Base-by-base conservation (phyloP, 306 rosid genomes). In the Cucumis cinereus region DNA sequence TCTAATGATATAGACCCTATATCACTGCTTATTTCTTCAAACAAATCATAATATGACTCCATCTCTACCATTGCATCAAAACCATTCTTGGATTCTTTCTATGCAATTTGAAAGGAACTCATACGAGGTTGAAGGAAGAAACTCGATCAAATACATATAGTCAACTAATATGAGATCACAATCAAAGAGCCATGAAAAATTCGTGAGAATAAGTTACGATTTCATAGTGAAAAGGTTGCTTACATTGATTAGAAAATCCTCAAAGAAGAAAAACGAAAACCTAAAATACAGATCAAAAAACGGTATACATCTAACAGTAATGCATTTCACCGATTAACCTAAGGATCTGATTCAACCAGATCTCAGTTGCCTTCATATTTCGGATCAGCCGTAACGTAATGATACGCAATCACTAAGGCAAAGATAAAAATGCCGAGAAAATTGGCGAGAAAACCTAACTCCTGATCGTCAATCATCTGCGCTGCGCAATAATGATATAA, bases 381-480 rank as follows among this genome's bases (percentile, higher is more conserved):
- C 4, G 92, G 97, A 76, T 93, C 92, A 49, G 98, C 98, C 90
- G 89, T 74, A 67, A 89, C 98, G 79, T 77, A 94, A 77, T 94
- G 98, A 78, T 91, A 94, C 0, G 95, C 96, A 56, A 94, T 88
- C 77, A 93, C 93, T 84, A 94, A 76, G 8, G 86, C 88, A 82
- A 93, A 93, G 72, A 93, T 85, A 83, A 91, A 91, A 79, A 90
- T 79, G 77, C 97, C 96, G 28, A 93, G 92, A 76, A 93, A 91
- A 86, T 93, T 91, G 94, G 97, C 93, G 79, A 91, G 77, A 85
- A 91, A 94, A 50, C 98, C 97, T 78, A 94, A 81, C 80, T 84
- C 90, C 76, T 90, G 91, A 87, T 94, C 98, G 80, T 94, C 93
- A 77, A 94, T 74, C 96, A 88, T 89, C 97, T 90, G 87, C 47